A percentile compares a stretch with the other conserved stretches of the same genome.
These are phyloP conservation scores for Crucihimalaya himalaica DNA, from an alignment of 345 rosid genomes.

Conservation along the genomic window DNA sequence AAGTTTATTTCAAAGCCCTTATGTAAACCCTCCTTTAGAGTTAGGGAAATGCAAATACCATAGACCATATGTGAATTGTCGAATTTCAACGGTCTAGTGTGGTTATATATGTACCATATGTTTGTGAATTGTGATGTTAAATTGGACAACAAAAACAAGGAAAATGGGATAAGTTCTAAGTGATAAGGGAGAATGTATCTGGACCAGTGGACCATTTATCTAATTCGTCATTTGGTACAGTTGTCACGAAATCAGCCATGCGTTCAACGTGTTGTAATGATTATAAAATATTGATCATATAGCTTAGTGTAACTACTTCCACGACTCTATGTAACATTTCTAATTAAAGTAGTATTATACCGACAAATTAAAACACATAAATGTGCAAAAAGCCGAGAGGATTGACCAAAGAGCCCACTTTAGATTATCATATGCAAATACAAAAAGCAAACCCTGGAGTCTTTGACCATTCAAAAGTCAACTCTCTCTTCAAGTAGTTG, in stretches of 20 bases:
- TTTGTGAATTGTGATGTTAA: not conserved
- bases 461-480: slow-evolving; percentile 38
- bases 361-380: not conserved
- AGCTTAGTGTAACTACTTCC: slow-evolving; percentile 20
- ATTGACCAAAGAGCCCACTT: slow-evolving; percentile 57
- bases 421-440: slow-evolving; percentile 11
- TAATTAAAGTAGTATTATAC: not conserved
- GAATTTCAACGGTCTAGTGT: not conserved
- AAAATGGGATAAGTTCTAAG: not conserved
- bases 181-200: slow-evolving; percentile 12
- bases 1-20: not conserved
- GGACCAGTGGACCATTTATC: slow-evolving; percentile 14
- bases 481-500: slow-evolving; percentile 41
- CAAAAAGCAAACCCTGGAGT: slow-evolving; percentile 27
- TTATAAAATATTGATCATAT: too few species aligned
- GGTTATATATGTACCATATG: not conserved
- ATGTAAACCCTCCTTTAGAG: not conserved
- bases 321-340: slow-evolving; percentile 8
- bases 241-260: slow-evolving; percentile 11
- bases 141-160: not conserved
- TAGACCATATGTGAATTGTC: not conserved
- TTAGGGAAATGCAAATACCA: not conserved
- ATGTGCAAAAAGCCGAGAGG: slow-evolving; percentile 44
- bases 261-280: slow-evolving; percentile 21
- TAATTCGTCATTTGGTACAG: not conserved